Base-by-base conservation (phyloP, 805 yeast genomes). In the Spathaspora arborariae region DNA sequence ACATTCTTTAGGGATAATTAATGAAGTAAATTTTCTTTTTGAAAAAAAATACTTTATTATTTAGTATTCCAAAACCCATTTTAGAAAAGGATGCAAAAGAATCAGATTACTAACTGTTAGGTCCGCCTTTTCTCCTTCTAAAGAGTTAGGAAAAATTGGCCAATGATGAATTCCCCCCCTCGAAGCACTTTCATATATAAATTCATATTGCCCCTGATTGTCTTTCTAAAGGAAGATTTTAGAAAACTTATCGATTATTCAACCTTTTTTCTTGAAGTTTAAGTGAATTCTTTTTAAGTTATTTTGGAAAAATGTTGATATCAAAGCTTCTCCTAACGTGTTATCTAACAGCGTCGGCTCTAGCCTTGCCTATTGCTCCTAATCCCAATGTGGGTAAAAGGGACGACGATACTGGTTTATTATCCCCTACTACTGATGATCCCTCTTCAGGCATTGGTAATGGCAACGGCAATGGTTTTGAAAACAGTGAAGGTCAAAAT, bases 291-390 rank as follows among this genome's bases (percentile, higher is more conserved):
- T n/a, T n/a, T n/a, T 30, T 4, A 10, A 30, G 35, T 30, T 30
- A 30, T 13, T 30, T 30, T 2, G 35, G 20, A 36, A 37, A 37
- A 21, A 37, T 37, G 40, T 37, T 37, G 40, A 37, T 20, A 37
- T 20, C 26, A n/a, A 37, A 37, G 15, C 40, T 37, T 5, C 15
- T 37, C 2, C 26, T 37, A 20, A 9, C 22, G 5, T 37, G 24
- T 37, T 37, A 20, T 20, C 27, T 37, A 37, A 21, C 40, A 15
- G 20, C 40, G 22, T 20, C 26, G 22, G 40, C 22, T 37, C 40
- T 37, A 6, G 22, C 40, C 26, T 20, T 21, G 16, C 40, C 40
- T 3, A 21, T 37, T 20, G 13, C 15, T 11, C 18, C 40, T 10
- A 15, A 15, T 11, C 6, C 40, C 5, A 15, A 15, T 30, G 35